Percentiles rank a stretch among this genome's conserved stretches.
These are phyloP conservation scores for Diaporthe australafricana DNA, from an alignment of 2,329 filamentous ascomycete species.

Conservation along the genomic window DNA sequence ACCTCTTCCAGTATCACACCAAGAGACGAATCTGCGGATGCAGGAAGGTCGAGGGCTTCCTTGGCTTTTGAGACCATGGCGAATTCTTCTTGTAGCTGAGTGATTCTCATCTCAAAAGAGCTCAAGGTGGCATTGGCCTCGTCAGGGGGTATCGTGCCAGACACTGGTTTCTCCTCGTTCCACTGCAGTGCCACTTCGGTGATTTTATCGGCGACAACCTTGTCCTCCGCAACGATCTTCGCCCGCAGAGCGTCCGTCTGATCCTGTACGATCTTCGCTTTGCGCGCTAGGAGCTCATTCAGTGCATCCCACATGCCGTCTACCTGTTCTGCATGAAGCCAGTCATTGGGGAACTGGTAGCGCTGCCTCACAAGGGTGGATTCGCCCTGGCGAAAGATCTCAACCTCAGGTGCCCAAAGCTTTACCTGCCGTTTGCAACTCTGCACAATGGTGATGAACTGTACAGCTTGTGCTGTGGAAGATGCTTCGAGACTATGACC, in stretches of 20 bases:
- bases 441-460: constrained; percentile 98
- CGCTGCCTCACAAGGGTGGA: constrained; percentile 91
- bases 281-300: constrained; percentile 90
- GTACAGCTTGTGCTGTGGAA: constrained; percentile 95
- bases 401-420: constrained; percentile 94
- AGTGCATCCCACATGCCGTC: constrained; percentile 95
- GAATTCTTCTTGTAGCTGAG: constrained; percentile 85
- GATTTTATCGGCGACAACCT: constrained; percentile 90
- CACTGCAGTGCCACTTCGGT: constrained; percentile 85
- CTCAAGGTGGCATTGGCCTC: constrained; percentile 85
- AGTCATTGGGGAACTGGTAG: constrained; percentile 93
- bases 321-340: constrained; percentile 96
- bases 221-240: constrained; percentile 95
- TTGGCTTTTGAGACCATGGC: constrained; percentile 97
- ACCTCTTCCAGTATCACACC: constrained; percentile 93
- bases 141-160: constrained; percentile 90
- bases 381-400: constrained; percentile 95
- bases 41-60: constrained; percentile 91
- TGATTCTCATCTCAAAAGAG: constrained; percentile 87
- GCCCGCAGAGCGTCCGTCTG: constrained; percentile 94
- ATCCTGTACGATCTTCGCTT: constrained; percentile 94
- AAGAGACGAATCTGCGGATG: constrained; percentile 83
- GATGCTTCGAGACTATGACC: constrained; percentile 91
- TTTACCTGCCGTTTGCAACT: constrained; percentile 95
- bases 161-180: constrained; percentile 97